Evolutionary conservation across 164 flowering plant species (phyloP).

Genomic region (Nymphaea colorata): DNA sequence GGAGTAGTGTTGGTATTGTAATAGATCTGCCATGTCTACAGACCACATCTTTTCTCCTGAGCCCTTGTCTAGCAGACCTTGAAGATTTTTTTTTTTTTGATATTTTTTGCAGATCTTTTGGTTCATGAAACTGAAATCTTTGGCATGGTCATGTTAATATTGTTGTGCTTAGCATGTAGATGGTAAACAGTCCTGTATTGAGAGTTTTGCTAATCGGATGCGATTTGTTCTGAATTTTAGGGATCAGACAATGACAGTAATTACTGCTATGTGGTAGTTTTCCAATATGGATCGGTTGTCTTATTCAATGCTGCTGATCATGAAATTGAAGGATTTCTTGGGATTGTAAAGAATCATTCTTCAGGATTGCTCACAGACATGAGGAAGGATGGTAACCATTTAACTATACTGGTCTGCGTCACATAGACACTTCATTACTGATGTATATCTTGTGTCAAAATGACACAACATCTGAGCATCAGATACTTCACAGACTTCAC

Average conservation of each 20-base stretch:
- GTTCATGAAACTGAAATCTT: not conserved
- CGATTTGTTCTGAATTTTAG: slow-evolving; percentile 15
- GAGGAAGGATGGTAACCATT: slow-evolving; percentile 79
- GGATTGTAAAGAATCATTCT: slow-evolving; percentile 66
- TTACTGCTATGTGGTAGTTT: slow-evolving; percentile 81
- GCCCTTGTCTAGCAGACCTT: no score
- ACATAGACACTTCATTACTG: no score
- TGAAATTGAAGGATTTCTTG: slow-evolving; percentile 67
- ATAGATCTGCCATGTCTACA: no score
- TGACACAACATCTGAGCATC: no score
- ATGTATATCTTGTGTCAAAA: no score
- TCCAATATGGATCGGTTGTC: slow-evolving; percentile 89
- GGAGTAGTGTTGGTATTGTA: no score
- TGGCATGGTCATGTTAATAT: not conserved
- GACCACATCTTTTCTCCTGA: no score
- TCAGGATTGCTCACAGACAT: slow-evolving; percentile 85
- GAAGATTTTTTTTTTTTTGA: not conserved
- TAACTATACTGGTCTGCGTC: not conserved
- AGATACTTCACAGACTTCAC: no score
- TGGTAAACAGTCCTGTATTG: no score
- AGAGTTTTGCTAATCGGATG: not conserved
- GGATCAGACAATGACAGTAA: slow-evolving; percentile 43
- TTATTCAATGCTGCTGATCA: slow-evolving; percentile 69
- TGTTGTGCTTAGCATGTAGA: not conserved
- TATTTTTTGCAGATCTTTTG: not conserved